Conservation (phyloP, 306 rosid species). For the Albizia julibrissin region DNA sequence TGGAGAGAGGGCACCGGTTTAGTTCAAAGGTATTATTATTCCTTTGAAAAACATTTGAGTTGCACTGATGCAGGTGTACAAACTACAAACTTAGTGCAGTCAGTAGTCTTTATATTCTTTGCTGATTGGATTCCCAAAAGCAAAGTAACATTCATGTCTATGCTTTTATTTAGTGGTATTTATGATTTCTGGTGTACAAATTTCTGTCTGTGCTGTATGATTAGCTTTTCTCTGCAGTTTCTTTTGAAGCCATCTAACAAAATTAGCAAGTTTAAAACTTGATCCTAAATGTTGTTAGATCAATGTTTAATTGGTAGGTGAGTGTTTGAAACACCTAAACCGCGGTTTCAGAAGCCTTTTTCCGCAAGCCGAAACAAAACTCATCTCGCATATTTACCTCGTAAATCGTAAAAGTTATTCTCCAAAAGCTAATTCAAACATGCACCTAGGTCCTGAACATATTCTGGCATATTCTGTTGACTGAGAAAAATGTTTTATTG, state of each 20-base stretch:
- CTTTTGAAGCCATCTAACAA: neutral
- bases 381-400: too few relatives aligned
- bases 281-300: slow-evolving; percentile 1
- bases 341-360: too few relatives aligned
- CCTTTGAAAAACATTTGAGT: slow-evolving; percentile 7
- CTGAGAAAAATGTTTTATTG: neutral
- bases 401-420: too few relatives aligned
- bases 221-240: neutral
- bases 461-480: slow-evolving; percentile 12
- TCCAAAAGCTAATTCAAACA: too few relatives aligned
- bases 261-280: neutral
- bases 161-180: neutral
- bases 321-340: too few relatives aligned
- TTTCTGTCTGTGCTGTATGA: slow-evolving; percentile 3
- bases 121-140: neutral
- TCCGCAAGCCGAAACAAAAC: too few relatives aligned
- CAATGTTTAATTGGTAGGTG: neutral
- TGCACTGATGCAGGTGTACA: neutral
- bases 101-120: slow-evolving; percentile 1
- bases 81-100: neutral
- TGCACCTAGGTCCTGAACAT: neutral
- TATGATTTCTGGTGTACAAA: neutral
- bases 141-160: neutral
- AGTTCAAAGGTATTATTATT: slow-evolving; percentile 68
- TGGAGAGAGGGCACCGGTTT: slow-evolving; percentile 77